Evolutionary conservation across 1,139 yeast genomes (phyloP).

Genomic region (Pneumocystis carinii): DNA sequence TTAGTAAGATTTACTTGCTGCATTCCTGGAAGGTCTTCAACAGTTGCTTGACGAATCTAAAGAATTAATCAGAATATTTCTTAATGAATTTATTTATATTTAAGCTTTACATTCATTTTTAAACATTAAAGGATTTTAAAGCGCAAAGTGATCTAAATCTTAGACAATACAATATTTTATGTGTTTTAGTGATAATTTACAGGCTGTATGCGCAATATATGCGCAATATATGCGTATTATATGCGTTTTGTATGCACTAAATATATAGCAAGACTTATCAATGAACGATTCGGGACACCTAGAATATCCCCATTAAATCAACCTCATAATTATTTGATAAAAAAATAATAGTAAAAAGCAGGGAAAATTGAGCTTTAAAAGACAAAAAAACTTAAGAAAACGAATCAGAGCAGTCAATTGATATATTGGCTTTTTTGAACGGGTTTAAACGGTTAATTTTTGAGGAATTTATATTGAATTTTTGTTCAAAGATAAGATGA

Average conservation of each 20-base stretch:
- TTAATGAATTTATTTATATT: background rate
- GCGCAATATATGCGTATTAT: too few species aligned
- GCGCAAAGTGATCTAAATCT: too few species aligned
- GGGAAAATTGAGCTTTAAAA: background rate
- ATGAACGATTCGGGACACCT: background rate
- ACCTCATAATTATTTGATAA: background rate
- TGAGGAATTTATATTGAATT: background rate
- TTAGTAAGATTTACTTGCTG: conserved; percentile 89
- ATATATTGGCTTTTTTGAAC: background rate
- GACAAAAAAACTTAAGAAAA: too few species aligned
- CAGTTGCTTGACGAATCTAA: conserved; percentile 64
- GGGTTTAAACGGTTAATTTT: background rate
- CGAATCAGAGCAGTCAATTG: too few species aligned
- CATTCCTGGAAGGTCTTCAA: conserved; percentile 81
- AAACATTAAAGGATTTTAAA: too few species aligned
- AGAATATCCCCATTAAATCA: background rate
- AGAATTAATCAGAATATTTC: background rate
- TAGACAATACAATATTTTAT: too few species aligned
- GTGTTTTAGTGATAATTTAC: too few species aligned
- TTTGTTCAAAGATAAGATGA: background rate
- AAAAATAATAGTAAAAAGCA: background rate
- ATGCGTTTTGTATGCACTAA: background rate
- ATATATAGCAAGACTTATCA: background rate
- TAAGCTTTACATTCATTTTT: too few species aligned
- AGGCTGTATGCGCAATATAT: too few species aligned